Base-by-base conservation (phyloP, 495 filamentous ascomycete genomes). In the Chaetomium fimeti region DNA sequence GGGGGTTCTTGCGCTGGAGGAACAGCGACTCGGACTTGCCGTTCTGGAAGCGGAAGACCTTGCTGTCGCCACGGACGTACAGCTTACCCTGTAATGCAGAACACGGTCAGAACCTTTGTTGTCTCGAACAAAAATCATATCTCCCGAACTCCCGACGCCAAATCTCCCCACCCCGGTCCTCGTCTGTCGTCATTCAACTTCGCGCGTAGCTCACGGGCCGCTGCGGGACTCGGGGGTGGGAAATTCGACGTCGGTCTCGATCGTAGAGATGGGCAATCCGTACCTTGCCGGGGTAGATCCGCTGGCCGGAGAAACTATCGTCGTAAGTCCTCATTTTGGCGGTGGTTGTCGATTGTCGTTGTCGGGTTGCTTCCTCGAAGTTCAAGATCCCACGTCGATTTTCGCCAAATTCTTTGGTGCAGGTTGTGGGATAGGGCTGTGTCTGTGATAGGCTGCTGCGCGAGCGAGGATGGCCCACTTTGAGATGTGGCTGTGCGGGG, bases 1-100 rank as follows among this genome's bases (percentile, higher is more conserved):
- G 92, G 75, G 94, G 94, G 88, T 99, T 99, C 89, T 99, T 99
- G 85, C 94, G 93, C 86, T 99, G 94, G 68, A 98, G 92, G 88
- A 98, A 98, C 70, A 99, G 90, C 68, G 91, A 96, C 82, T 99
- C 95, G 85, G 92, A 93, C 85, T 99, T 99, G 85, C 94, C 93
- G 81, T 95, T 98, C 82, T 95, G 91, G 89, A 99, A 99, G 75
- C 94, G 92, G 88, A 99, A 99, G 86, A 98, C 88, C 86, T 97
- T 99, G 92, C 91, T 96, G 87, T 99, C 94, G 76, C 92, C 92
- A 82, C 94, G 91, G 85, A 99, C 83, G 84, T 91, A 99, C 82
- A 99, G 89, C 84, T 98, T 98, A 83, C 93, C 93, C 93, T 97
- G 62, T 71, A 66, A 57, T 56, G 24, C 18, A 61, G 36, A 59